Percentiles rank a stretch among this genome's conserved stretches.
Evolutionary conservation across 2,329 filamentous ascomycete species (phyloP).

Genomic region (Thermoascus crustaceus): DNA sequence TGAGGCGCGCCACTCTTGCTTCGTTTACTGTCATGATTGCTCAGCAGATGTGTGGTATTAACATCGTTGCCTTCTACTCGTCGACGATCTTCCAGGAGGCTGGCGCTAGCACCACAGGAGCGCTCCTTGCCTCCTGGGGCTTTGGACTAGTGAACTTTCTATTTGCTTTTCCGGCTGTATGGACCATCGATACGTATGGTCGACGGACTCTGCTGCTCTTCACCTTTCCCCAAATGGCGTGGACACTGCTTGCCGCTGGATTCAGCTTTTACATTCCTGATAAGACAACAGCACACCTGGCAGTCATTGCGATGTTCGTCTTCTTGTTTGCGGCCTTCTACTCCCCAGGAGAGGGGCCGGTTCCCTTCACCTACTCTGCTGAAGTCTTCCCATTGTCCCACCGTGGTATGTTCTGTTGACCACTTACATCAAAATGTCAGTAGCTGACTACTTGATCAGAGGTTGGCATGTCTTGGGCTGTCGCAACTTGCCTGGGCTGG

Average conservation of each 20-base stretch:
- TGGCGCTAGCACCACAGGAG: constrained; percentile 47
- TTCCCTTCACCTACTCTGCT: constrained; percentile 46
- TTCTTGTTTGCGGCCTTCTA: constrained; percentile 60
- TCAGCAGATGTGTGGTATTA: constrained; percentile 64
- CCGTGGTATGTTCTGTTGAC: constrained; percentile 30
- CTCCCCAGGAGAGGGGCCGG: constrained; percentile 54
- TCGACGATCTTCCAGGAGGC: constrained; percentile 50
- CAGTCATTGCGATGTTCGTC: constrained; percentile 52
- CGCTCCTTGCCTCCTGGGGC: constrained; percentile 56
- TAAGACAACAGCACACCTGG: constrained; percentile 40
- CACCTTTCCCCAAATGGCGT: constrained; percentile 61
- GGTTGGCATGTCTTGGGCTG: constrained; percentile 40
- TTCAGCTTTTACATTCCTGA: constrained; percentile 48
- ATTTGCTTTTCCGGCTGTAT: constrained; percentile 57
- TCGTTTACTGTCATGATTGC: constrained; percentile 74
- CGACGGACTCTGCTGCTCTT: constrained; percentile 55
- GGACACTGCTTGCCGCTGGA: constrained; percentile 57
- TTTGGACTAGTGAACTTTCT: constrained; percentile 59
- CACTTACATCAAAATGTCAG: constrained; percentile 17
- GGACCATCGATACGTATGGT: constrained; percentile 61
- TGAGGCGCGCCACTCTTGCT: constrained; percentile 59
- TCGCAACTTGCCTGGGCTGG: constrained; percentile 41
- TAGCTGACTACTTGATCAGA: constrained; percentile 27
- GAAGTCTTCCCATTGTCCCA: constrained; percentile 50
- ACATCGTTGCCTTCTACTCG: constrained; percentile 70